A percentile compares a stretch with the other conserved stretches of the same genome.
Conservation (phyloP, 352 stramenopile species). For the Phytophthora colocasiae region DNA sequence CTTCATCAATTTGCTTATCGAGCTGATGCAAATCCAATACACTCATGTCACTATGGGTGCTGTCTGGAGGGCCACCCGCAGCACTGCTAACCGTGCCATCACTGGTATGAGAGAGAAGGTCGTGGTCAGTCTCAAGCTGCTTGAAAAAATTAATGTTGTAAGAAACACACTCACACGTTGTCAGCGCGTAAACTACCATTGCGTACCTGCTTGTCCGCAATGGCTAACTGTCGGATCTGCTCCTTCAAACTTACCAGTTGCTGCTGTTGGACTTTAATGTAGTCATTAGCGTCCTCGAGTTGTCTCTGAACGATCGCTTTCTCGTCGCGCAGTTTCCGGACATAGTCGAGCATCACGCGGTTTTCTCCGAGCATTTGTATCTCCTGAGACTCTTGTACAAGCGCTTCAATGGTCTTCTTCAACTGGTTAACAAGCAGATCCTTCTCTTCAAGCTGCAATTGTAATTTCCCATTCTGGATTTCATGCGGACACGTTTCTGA, state of each 20-base stretch:
- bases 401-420: constrained; percentile 78
- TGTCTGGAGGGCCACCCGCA: constrained; percentile 25
- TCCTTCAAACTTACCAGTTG: constrained; percentile 82
- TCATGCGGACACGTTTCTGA: constrained; percentile 34
- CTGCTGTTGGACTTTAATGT: constrained; percentile 79
- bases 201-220: constrained; percentile 39
- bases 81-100: constrained; percentile 33
- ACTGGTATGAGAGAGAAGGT: constrained; percentile 45
- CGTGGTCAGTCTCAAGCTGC: constrained; percentile 45
- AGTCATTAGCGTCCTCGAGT: constrained; percentile 78
- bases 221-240: constrained; percentile 64
- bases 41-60: constrained; percentile 32
- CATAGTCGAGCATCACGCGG: constrained; percentile 81
- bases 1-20: constrained; percentile 30
- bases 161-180: constrained; percentile 25
- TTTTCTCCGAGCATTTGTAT: constrained; percentile 84
- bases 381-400: constrained; percentile 80
- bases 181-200: constrained; percentile 2
- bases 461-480: constrained; percentile 39
- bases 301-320: constrained; percentile 70
- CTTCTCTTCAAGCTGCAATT: constrained; percentile 84
- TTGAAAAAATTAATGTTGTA: constrained; percentile 34
- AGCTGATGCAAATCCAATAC: constrained; percentile 20
- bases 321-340: constrained; percentile 84
- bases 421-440: constrained; percentile 82